Percentiles rank a stretch among this genome's conserved stretches.
Conservation (phyloP, 2,329 filamentous ascomycete genomes). For the Fonsecaea pedrosoi region DNA sequence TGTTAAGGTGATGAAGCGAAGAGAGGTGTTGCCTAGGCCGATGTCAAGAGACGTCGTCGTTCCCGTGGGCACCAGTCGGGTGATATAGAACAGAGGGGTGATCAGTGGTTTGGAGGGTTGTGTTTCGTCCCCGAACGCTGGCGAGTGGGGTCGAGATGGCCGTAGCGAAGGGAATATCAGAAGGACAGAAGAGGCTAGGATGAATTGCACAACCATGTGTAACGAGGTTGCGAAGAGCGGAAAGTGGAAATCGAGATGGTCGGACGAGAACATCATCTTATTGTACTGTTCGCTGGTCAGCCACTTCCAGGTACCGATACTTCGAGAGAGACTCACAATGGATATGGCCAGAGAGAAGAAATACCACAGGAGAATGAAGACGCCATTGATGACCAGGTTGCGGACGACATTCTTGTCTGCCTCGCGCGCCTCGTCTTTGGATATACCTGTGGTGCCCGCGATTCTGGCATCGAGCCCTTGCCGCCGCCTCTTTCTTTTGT, state of each 20-base stretch:
- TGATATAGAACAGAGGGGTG: constrained; percentile 89
- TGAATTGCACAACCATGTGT: constrained; percentile 96
- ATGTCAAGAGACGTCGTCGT: constrained; percentile 94
- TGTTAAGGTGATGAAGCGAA: constrained; percentile 94
- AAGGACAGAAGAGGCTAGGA: constrained; percentile 76
- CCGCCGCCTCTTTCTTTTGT: constrained; percentile 70
- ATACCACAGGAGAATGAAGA: constrained; percentile 87
- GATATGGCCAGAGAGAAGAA: constrained; percentile 92
- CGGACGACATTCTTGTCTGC: constrained; percentile 76
- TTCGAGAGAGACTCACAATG: constrained; percentile 66
- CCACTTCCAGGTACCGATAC: constrained; percentile 3
- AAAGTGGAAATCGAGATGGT: constrained; percentile 84
- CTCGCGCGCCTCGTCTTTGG: constrained; percentile 71
- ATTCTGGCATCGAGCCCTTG: constrained; percentile 74
- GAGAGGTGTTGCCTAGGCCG: constrained; percentile 90
- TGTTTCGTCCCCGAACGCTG: constrained; percentile 20
- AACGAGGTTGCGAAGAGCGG: constrained; percentile 93
- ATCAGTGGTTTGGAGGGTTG: constrained; percentile 66
- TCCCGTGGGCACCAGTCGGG: constrained; percentile 88
- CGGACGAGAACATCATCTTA: constrained; percentile 97
- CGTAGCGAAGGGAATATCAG: constrained; percentile 83
- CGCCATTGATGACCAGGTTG: constrained; percentile 73
- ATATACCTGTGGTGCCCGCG: constrained; percentile 60
- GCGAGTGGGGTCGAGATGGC: constrained; percentile 59
- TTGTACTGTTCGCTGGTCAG: constrained; percentile 73